A percentile compares a stretch with the other conserved stretches of the same genome.
phyloP scores from a whole-genome alignment of 2,329 filamentous ascomycete genomes.

The Ceratocystis alfenasii region DNA sequence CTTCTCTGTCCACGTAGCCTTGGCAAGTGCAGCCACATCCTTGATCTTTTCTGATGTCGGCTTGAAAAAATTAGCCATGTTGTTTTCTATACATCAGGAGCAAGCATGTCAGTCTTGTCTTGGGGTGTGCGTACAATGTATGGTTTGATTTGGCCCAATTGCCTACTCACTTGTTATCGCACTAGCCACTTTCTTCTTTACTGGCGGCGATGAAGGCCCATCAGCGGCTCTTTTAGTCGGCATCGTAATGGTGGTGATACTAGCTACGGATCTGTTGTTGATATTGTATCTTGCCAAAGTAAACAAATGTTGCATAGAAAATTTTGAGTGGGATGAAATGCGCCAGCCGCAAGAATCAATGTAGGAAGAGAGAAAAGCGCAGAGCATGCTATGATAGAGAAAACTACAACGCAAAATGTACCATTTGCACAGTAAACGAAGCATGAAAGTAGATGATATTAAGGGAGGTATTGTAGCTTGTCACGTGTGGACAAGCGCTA shows the following conservation, averaged over 20 bases:
- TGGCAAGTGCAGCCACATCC: slow-evolving; percentile 43
- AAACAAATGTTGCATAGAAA: neutral
- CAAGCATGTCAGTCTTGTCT: neutral
- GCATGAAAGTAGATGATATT: neutral
- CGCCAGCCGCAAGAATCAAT: neutral
- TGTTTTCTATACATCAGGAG: slow-evolving; percentile 40
- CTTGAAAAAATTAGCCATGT: slow-evolving; percentile 77
- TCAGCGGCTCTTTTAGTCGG: slow-evolving; percentile 12
- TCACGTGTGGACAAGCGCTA: neutral
- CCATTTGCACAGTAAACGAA: neutral
- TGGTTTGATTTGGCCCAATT: neutral
- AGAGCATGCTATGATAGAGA: neutral
- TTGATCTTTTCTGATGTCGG: slow-evolving; percentile 74
- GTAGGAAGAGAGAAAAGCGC: neutral
- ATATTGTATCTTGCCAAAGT: neutral
- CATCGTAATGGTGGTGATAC: slow-evolving; percentile 12
- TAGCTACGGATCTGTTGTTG: too few relatives aligned
- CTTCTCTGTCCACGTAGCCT: slow-evolving; percentile 51
- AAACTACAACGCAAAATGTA: neutral
- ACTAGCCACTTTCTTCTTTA: slow-evolving; percentile 16
- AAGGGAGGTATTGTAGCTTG: neutral
- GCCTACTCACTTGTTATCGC: slow-evolving; percentile 13
- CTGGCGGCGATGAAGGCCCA: slow-evolving; percentile 14
- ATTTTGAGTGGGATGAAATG: too few relatives aligned
- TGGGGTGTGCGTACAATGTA: neutral